phyloP scores from a whole-genome alignment of 1,284 basidiomycete genomes.

The Irpex sp. region DNA sequence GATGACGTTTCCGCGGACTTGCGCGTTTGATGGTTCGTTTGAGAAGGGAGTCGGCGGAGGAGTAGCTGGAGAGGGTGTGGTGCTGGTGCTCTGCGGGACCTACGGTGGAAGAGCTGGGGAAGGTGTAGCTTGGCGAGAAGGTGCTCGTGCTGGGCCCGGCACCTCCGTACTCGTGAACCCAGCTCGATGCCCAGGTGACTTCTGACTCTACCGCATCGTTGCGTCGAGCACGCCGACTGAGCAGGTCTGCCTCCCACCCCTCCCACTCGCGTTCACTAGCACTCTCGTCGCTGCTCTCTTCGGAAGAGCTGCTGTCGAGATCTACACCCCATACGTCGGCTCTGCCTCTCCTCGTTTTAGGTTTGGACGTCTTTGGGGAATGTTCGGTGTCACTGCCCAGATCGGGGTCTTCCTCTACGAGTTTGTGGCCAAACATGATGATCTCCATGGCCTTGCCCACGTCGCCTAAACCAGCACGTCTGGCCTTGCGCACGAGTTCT shows the following conservation, averaged over 20 bases:
- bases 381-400: neutral
- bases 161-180: neutral
- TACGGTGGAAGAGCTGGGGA: slow-evolving; percentile 1
- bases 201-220: neutral
- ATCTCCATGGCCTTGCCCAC: slow-evolving; percentile 48
- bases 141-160: neutral
- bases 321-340: slow-evolving; percentile 11
- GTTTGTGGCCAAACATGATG: slow-evolving; percentile 36
- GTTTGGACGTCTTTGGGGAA: slow-evolving; percentile 1
- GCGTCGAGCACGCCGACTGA: slow-evolving; percentile 23
- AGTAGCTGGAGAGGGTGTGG: slow-evolving; percentile 23
- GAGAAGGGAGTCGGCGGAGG: slow-evolving; percentile 27
- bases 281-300: slow-evolving; percentile 31
- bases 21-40: slow-evolving; percentile 19
- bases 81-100: no score
- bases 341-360: slow-evolving; percentile 7
- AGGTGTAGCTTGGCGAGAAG: slow-evolving; percentile 5
- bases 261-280: slow-evolving; percentile 59
- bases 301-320: slow-evolving; percentile 17
- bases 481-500: slow-evolving; percentile 44
- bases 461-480: slow-evolving; percentile 52
- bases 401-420: slow-evolving; percentile 15
- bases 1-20: slow-evolving; percentile 10
- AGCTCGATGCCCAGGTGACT: slow-evolving; percentile 7
- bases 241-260: slow-evolving; percentile 50